A percentile compares a stretch with the other conserved stretches of the same genome.
These are phyloP conservation scores for Apophysomyces sp. DNA, from an alignment of 371 early-diverging fungal genomes.

Conservation along the genomic window DNA sequence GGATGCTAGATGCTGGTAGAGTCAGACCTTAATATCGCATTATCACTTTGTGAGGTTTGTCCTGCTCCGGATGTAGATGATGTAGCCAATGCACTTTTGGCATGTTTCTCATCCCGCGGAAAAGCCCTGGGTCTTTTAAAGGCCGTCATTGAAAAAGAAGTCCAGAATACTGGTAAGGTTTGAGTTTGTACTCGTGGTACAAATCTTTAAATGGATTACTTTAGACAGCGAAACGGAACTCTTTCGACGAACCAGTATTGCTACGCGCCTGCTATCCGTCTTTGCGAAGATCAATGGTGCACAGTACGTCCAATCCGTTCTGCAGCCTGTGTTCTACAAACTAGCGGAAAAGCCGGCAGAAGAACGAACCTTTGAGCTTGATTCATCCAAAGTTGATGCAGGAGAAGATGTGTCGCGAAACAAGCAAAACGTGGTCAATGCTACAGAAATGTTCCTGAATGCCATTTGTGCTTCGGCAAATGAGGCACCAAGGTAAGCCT, in stretches of 20 bases:
- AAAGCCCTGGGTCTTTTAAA: slow-evolving; percentile 69
- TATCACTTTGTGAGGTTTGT: slow-evolving; percentile 82
- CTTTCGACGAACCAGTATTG: slow-evolving; percentile 88
- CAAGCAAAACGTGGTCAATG: slow-evolving; percentile 69
- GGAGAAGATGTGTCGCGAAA: slow-evolving; percentile 66
- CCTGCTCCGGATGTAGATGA: slow-evolving; percentile 84
- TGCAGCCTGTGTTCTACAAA: slow-evolving; percentile 70
- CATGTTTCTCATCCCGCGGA: slow-evolving; percentile 74
- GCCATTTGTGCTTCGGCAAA: slow-evolving; percentile 71
- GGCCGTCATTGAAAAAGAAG: slow-evolving; percentile 76
- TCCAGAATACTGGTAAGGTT: slow-evolving; percentile 65
- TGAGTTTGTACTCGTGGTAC: background rate
- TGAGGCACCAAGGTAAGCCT: slow-evolving; percentile 57
- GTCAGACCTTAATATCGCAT: slow-evolving; percentile 62
- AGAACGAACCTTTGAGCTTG: slow-evolving; percentile 67
- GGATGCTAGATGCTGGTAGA: slow-evolving; percentile 48
- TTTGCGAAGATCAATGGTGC: slow-evolving; percentile 76
- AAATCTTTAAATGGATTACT: background rate
- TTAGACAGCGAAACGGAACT: slow-evolving; percentile 76
- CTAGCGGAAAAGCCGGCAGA: slow-evolving; percentile 43
- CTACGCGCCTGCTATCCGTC: slow-evolving; percentile 81
- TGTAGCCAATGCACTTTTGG: slow-evolving; percentile 66
- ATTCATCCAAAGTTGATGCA: slow-evolving; percentile 70
- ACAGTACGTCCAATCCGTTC: slow-evolving; percentile 74
- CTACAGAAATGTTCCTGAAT: slow-evolving; percentile 76